Evolutionary conservation across 352 stramenopile species (phyloP).

Genomic region (Globisporangium megalacanthum): DNA sequence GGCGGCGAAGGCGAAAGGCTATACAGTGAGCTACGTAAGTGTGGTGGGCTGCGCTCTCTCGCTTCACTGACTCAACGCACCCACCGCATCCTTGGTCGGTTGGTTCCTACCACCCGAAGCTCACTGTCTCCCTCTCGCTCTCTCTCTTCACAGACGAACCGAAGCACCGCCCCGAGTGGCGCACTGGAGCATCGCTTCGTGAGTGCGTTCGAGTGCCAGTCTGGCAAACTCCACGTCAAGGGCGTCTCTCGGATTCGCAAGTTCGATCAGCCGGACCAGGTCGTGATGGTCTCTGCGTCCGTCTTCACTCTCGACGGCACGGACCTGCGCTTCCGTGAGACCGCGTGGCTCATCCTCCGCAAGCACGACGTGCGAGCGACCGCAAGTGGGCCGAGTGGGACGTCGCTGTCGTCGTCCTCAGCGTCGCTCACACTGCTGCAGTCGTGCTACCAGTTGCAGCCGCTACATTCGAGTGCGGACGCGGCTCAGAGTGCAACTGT

Average conservation of each 20-base stretch:
- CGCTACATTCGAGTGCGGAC: neutral
- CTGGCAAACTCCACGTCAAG: neutral
- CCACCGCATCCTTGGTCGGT: too few species aligned
- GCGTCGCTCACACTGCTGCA: neutral
- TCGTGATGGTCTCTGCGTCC: slow-evolving; percentile 1
- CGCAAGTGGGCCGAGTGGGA: neutral
- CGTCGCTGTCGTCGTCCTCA: neutral
- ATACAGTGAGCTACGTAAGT: neutral
- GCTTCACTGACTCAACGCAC: too few species aligned
- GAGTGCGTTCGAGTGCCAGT: neutral
- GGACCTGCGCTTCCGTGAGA: slow-evolving; percentile 1
- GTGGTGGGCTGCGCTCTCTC: neutral
- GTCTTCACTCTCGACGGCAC: neutral
- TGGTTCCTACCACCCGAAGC: neutral
- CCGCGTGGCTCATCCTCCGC: slow-evolving; percentile 1
- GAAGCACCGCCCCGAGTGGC: neutral
- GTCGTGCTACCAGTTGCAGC: neutral
- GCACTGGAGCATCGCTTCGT: neutral
- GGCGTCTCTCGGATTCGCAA: neutral
- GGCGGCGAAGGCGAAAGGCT: neutral
- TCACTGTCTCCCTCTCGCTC: neutral
- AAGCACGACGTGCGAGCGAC: neutral
- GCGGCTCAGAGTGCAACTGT: too few species aligned
- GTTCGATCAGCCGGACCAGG: neutral
- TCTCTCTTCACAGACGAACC: neutral